phyloP scores from a whole-genome alignment of 148 eudicot species.

The Vaccinium vitisidaea region DNA sequence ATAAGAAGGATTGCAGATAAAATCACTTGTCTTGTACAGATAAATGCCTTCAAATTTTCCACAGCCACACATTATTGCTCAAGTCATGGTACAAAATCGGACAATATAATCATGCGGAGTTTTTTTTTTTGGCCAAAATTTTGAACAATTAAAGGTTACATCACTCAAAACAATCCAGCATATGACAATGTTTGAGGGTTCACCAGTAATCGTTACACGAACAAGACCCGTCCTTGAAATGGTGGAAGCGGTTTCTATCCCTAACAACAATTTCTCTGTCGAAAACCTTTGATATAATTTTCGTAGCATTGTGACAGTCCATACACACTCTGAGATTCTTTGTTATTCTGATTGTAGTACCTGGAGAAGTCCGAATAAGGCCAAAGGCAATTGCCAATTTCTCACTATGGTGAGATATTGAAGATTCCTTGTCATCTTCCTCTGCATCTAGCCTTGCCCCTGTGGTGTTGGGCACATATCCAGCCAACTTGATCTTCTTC shows the following conservation, averaged over 20 bases:
- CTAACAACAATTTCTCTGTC: conserved; percentile 37
- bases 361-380: conserved; percentile 33
- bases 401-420: conserved; percentile 45
- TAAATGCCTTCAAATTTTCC: background rate
- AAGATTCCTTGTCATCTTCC: conserved; percentile 38
- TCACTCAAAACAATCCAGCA: background rate
- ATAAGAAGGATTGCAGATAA: background rate
- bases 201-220: conserved; percentile 46
- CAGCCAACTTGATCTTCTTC: conserved; percentile 32
- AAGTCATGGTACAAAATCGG: background rate
- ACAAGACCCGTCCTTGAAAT: conserved; percentile 42
- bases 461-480: conserved; percentile 35
- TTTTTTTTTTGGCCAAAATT: background rate
- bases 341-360: conserved; percentile 29
- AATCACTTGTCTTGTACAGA: background rate
- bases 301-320: conserved; percentile 42
- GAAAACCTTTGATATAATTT: conserved; percentile 33
- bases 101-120: background rate
- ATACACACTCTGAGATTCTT: conserved; percentile 43
- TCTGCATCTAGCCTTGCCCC: conserved; percentile 42
- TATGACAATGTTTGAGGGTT: background rate
- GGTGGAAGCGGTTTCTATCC: conserved; percentile 41
- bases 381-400: conserved; percentile 47
- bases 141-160: background rate
- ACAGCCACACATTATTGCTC: background rate